Evolutionary conservation across 495 filamentous ascomycete species (phyloP).

Genomic region (Hypomontagnella submonticulosa): DNA sequence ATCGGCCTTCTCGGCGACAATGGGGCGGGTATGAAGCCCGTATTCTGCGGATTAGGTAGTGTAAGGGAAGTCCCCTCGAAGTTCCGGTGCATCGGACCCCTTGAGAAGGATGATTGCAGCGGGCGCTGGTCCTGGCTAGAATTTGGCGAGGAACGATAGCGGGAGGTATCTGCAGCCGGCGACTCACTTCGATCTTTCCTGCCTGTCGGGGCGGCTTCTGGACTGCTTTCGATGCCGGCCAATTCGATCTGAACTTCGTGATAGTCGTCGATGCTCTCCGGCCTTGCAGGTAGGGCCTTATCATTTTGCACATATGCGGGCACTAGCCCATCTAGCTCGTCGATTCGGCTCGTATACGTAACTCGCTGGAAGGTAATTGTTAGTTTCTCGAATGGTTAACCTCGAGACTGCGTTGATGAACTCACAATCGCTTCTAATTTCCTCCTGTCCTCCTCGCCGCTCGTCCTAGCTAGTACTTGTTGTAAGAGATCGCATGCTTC

Average conservation of each 20-base stretch:
- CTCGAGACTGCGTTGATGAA: conserved; percentile 32
- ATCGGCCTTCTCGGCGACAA: conserved; percentile 67
- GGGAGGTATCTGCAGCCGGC: conserved; percentile 33
- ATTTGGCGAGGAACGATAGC: conserved; percentile 42
- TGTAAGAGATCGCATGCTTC: conserved; percentile 91
- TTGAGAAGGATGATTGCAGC: conserved; percentile 62
- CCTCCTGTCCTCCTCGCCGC: conserved; percentile 82
- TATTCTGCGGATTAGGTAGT: conserved; percentile 58
- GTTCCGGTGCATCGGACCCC: conserved; percentile 53
- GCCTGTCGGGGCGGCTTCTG: conserved; percentile 59
- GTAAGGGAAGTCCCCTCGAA: conserved; percentile 50
- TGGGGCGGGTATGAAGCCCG: conserved; percentile 71
- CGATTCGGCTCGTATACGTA: conserved; percentile 89
- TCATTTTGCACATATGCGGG: conserved; percentile 66
- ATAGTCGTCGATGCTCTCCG: conserved; percentile 72
- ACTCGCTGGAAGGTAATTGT: conserved; percentile 67
- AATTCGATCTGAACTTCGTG: conserved; percentile 62
- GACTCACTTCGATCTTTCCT: conserved; percentile 54
- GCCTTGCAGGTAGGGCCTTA: conserved; percentile 81
- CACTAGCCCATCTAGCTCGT: conserved; percentile 79
- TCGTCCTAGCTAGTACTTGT: conserved; percentile 85
- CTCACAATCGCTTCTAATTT: conserved; percentile 95
- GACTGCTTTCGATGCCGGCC: conserved; percentile 60
- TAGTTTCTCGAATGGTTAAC: conserved; percentile 3
- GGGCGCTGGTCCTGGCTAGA: conserved; percentile 31